Percentiles rank a stretch among this genome's conserved stretches.
These are phyloP conservation scores for Eucalyptus regnans DNA, from an alignment of 345 rosid genomes.

Conservation along the genomic window DNA sequence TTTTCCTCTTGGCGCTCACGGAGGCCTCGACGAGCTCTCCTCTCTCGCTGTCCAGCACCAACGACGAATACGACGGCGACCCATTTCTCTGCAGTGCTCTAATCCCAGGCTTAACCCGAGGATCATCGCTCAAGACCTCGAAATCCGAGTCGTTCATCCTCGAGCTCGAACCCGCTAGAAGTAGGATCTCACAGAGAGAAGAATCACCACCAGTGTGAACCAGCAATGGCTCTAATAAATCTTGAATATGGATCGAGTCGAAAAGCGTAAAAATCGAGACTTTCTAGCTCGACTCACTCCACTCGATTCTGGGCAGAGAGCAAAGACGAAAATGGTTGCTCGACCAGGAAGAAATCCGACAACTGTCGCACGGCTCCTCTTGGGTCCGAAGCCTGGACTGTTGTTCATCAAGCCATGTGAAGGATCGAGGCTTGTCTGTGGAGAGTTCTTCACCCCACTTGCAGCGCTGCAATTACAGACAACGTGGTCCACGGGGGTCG, in stretches of 20 bases:
- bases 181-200: background rate
- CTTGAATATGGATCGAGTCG: background rate
- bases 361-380: background rate
- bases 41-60: conserved; percentile 35
- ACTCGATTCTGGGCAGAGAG: background rate
- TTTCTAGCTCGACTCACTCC: background rate
- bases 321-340: background rate
- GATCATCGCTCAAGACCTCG: background rate
- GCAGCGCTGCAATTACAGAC: background rate
- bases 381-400: background rate
- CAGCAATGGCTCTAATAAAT: background rate
- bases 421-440: background rate
- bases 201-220: background rate
- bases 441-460: background rate
- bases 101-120: background rate
- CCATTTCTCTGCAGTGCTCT: background rate
- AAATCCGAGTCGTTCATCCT: background rate
- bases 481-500: background rate
- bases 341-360: background rate
- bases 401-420: background rate
- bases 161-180: background rate
- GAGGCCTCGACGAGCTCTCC: conserved; percentile 33
- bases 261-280: background rate
- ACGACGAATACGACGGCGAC: background rate
- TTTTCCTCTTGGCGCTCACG: conserved; percentile 5